A percentile compares a stretch with the other conserved stretches of the same genome.
Evolutionary conservation across 75 land plant species (phyloP).

Genomic region (Pinus tabuliformis): DNA sequence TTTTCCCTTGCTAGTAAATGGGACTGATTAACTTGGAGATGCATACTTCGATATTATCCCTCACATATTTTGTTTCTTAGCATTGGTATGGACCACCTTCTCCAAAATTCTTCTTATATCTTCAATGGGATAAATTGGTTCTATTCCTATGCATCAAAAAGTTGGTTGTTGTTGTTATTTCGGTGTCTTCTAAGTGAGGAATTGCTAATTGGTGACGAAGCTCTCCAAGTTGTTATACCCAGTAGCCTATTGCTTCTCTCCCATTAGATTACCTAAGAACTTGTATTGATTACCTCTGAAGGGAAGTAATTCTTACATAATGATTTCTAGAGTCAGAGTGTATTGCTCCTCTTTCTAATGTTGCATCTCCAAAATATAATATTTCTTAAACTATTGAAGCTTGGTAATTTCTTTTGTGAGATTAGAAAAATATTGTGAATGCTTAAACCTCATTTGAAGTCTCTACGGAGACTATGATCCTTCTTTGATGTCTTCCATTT

Average conservation of each 20-base stretch:
- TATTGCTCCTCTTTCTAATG: too few relatives aligned
- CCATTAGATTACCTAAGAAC: too few relatives aligned
- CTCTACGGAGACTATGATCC: too few relatives aligned
- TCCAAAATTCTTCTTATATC: slow-evolving; percentile 78
- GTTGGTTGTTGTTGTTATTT: background rate
- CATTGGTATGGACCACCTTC: slow-evolving; percentile 63
- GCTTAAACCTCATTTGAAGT: too few relatives aligned
- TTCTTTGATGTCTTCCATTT: too few relatives aligned
- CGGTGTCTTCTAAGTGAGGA: background rate
- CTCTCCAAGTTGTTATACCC: background rate
- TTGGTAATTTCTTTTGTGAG: too few relatives aligned
- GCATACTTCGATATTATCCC: slow-evolving; percentile 80
- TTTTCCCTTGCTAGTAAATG: slow-evolving; percentile 79
- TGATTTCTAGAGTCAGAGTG: too few relatives aligned
- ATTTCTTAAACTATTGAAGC: too few relatives aligned
- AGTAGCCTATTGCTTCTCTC: background rate
- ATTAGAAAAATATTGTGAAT: too few relatives aligned
- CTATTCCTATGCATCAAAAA: slow-evolving; percentile 20
- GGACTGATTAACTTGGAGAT: slow-evolving; percentile 82
- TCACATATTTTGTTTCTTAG: slow-evolving; percentile 74
- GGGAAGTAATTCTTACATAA: too few relatives aligned
- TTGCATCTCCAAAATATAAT: too few relatives aligned
- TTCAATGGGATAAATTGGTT: slow-evolving; percentile 67
- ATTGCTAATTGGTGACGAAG: background rate
- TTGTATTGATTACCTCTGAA: too few relatives aligned